These are phyloP conservation scores for Lyophyllum atratum DNA, from an alignment of 768 basidiomycete genomes.

Conservation along the genomic window DNA sequence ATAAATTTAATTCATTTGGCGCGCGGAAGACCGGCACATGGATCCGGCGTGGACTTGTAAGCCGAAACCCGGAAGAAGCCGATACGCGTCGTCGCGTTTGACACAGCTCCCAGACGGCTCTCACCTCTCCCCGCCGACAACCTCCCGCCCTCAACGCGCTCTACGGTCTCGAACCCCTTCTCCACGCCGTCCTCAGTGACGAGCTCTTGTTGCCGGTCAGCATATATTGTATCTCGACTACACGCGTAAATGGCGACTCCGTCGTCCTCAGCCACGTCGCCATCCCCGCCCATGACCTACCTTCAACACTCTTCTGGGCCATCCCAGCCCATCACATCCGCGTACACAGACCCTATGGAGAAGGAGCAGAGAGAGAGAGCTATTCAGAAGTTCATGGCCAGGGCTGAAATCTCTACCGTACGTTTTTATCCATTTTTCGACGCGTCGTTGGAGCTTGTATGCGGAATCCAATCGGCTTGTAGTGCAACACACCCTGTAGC, in stretches of 20 bases:
- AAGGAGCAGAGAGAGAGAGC: conserved; percentile 66
- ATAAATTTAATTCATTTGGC: conserved; percentile 17
- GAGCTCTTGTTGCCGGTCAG: conserved; percentile 24
- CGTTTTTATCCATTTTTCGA: conserved; percentile 43
- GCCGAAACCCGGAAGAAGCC: conserved; percentile 49
- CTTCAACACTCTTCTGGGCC: conserved; percentile 46
- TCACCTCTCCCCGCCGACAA: conserved; percentile 27
- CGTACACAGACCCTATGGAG: conserved; percentile 45
- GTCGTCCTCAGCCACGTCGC: conserved; percentile 79
- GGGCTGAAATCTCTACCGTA: conserved; percentile 82
- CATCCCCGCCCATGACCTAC: conserved; percentile 74
- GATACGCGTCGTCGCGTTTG: conserved; percentile 58
- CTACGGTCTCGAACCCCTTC: conserved; percentile 36
- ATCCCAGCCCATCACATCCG: conserved; percentile 35
- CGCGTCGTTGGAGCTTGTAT: conserved; percentile 44
- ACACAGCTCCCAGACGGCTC: conserved; percentile 37
- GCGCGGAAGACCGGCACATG: conserved; percentile 29
- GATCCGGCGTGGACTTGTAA: conserved; percentile 29
- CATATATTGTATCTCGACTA: conserved; percentile 13
- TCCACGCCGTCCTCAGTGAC: conserved; percentile 34
- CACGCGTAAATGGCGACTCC: conserved; percentile 74
- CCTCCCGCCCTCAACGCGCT: conserved; percentile 33
- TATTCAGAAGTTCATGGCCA: conserved; percentile 74
- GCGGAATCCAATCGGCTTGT: conserved; percentile 15
- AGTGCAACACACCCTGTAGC: conserved; percentile 8